Evolutionary conservation across 2,329 filamentous ascomycete genomes (phyloP), one percentile per base, ranked within the genome.

Genomic region (Cladosporium sp.): DNA sequence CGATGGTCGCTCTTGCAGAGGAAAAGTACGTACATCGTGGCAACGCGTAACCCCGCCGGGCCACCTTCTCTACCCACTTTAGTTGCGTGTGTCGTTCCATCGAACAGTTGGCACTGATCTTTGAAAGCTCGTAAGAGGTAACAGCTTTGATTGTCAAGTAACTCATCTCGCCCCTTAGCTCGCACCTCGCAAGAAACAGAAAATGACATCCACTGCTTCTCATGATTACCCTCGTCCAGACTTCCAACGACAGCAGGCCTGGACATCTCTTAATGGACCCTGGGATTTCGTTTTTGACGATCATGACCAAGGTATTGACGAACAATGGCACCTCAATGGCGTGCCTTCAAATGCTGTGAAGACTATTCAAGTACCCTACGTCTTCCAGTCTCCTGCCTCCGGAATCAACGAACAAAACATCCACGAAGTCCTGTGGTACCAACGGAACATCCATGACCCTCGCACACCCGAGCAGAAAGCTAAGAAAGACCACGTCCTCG

Each of bases 271-370:
- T 40, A 79, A 86, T 55, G 82, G 82, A 1, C 67, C 73, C 5
- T 86, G 83, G 83, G 71, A 75, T 50, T 82, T 86, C 58, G 64
- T 80, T 40, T 85, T 85, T 53, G 83, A 86, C 62, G 83, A 86
- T 59, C 69, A 76, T 43, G 81, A 86, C 58, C 62, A 73, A 38
- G 83, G 83, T 0, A 67, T 81, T 1, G 51, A 59, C 3, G 62
- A 74, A 20, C 59, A 65, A 36, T 86, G 82, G 82, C 76, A 82
- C 5, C 50, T 72, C 4, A 63, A 63, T 1, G 74, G 77, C 12
- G 65, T 83, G 2, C 79, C 78, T 1, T 58, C 66, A 8, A 65
- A 77, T 51, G 58, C 64, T 11, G 79, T 77, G 60, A 71, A 72
- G 20, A 69, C 72, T 8, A 85, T 86, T 54, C 70, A 75, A 30